These are phyloP conservation scores for Tuctoria greenei DNA, from an alignment of 176 grass and related monocot genomes.

Conservation along the genomic window DNA sequence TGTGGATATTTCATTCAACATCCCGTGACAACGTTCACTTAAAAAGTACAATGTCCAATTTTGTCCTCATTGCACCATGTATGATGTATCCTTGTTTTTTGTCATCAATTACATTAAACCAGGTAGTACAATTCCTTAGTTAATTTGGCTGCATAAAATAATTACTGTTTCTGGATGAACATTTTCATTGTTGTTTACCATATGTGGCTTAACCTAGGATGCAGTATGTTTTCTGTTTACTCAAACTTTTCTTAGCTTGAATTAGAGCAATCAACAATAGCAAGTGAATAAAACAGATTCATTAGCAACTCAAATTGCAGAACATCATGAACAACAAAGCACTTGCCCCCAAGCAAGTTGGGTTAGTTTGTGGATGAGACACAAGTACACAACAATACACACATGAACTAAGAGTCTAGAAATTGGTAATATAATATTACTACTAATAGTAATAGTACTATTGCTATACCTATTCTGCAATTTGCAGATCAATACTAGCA, in stretches of 20 bases:
- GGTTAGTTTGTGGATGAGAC: not conserved
- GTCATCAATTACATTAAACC: slow-evolving; percentile 4
- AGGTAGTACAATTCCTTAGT: not conserved
- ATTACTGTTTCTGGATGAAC: slow-evolving; percentile 6
- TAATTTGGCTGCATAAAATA: not conserved
- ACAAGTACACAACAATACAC: not conserved
- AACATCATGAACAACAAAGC: not conserved
- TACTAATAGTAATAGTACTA: not conserved
- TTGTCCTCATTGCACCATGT: not conserved
- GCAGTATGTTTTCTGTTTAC: not conserved
- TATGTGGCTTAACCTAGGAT: not conserved
- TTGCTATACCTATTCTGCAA: not conserved
- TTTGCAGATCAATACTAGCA: not conserved
- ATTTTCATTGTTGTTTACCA: not conserved
- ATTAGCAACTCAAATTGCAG: not conserved
- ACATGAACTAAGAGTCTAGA: not conserved
- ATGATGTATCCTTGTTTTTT: too few relatives aligned
- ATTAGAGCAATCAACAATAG: not conserved
- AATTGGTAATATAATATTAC: not conserved
- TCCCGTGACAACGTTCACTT: slow-evolving; percentile 1
- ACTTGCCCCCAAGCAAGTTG: not conserved
- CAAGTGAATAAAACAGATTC: not conserved
- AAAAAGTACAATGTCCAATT: slow-evolving; percentile 2
- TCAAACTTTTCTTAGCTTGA: not conserved
- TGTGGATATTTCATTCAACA: slow-evolving; percentile 17